phyloP scores from a whole-genome alignment of 192 early-diverging fungal species.

The Coemansia sp. region DNA sequence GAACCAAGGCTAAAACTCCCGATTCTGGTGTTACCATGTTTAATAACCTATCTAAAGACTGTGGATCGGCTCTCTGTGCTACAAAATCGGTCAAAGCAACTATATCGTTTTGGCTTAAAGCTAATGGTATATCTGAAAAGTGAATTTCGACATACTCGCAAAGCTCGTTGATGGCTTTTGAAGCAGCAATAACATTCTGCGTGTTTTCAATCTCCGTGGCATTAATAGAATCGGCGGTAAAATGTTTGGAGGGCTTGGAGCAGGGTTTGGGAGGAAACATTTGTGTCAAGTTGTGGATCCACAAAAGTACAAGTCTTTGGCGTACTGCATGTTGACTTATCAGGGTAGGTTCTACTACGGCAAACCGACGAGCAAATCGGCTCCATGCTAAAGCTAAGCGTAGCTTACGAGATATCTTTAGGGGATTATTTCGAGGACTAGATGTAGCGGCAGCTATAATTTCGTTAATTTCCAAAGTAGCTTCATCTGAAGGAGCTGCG shows the following conservation, averaged over 20 bases:
- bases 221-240: too few relatives aligned
- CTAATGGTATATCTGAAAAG: conserved; percentile 15
- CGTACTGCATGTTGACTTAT: conserved; percentile 19
- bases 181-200: too few relatives aligned
- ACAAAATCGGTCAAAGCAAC: conserved; percentile 9
- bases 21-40: conserved; percentile 7
- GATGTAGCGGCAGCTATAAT: conserved; percentile 7
- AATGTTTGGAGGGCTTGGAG: too few relatives aligned
- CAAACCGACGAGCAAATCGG: conserved; percentile 27
- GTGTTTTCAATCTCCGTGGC: too few relatives aligned
- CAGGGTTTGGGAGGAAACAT: conserved; percentile 14
- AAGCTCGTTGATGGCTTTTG: neutral
- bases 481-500: conserved; percentile 30
- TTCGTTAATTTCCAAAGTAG: conserved; percentile 22
- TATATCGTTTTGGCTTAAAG: conserved; percentile 9
- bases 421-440: neutral
- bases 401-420: conserved; percentile 19
- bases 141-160: neutral
- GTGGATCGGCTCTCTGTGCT: neutral
- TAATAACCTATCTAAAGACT: conserved; percentile 1
- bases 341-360: conserved; percentile 27
- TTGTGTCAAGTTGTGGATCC: conserved; percentile 25
- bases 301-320: conserved; percentile 23
- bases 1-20: conserved; percentile 6
- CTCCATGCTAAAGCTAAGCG: conserved; percentile 34